Evolutionary conservation across 371 early-diverging fungal species (phyloP), one percentile per base, ranked within the genome.

Genomic region (Mucor circinelloides): DNA sequence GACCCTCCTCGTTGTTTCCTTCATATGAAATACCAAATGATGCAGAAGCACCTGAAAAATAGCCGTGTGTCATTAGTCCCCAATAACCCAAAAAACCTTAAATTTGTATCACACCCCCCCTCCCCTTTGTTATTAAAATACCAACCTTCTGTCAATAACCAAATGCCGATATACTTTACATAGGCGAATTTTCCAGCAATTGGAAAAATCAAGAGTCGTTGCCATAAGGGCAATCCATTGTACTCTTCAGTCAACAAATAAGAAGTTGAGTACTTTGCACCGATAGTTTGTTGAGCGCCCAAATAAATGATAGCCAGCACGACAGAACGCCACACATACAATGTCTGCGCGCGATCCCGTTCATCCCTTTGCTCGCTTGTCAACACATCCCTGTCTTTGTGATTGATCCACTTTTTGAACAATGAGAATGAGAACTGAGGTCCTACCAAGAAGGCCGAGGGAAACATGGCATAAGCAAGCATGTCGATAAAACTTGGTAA

Each of bases 381-480:
- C 76, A 75, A 36, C 2, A 42, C 12, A 28, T 9, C 19, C 2
- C 27, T 8, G 3, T 25, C n/a, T 7, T 7, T 17, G 19, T 77
- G 69, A 5, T 78, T 13, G 13, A 70, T 58, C 77, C 85, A 89
- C 57, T 81, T 82, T 30, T 73, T 71, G 71, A 89, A 92, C 17
- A 87, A 76, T 13, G 82, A 82, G 71, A 87, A 92, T 32, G 91
- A 88, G 72, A 91, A 90, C 73, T 91, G 91, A 32, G 93, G 91
- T 17, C 93, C 93, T 19, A 89, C 85, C 44, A 92, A 63, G 74
- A 91, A 90, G 2, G 89, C 84, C 50, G 86, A 80, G 17, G 85
- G 89, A 69, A 87, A 90, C 65, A 85, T 82, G 46, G 81, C 77
- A 62, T 89, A 92, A 19, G 81, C 90, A 19, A 89, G 52, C 0